Base-by-base conservation (phyloP, 345 rosid species). In the Arabis hirsuta region DNA sequence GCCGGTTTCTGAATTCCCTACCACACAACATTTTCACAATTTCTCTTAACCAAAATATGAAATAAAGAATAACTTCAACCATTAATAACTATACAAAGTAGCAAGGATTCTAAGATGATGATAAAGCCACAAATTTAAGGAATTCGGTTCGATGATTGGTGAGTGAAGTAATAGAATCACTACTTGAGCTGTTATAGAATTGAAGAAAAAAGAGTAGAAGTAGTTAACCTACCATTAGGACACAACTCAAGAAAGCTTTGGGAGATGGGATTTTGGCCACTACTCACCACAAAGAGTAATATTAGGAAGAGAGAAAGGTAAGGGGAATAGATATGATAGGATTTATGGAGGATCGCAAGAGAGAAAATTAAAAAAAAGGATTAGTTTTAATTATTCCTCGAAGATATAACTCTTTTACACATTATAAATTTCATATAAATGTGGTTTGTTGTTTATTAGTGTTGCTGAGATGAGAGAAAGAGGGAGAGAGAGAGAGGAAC, bases 1-100 rank as follows among this genome's bases (percentile, higher is more conserved):
- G 93, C 94, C 13, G 98, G 96, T 80, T 84, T 88, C 55, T 82
- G 84, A 83, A 84, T 82, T 80, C 91, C 97, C 91, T 85, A 65
- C 38, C 64, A 73, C 68, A 65, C 1, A 60, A 14, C 12, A 55
- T 24, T 41, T 48, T 38, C 22, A 24, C 9, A 32, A 13, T 62
- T 47, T 34, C 12, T 50, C n/a, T 22, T 54, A 43, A 3, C 5
- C 1, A 10, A 31, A 19, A 27, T 26, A 10, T 65, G 27, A 34
- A 60, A 39, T 38, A 7, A 48, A 43, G 3, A 9, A 31, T 19
- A 74, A 43, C 9, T 59, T 43, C 41, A 24, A 47, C 13, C 36
- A 57, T 39, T 65, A 7, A 19, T 36, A 45, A 45, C 12, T 13
- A 39, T 47, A 16, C 0, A 11, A 43, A 46, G 32, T 39, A 47